Conservation (phyloP, 208 protist species). For the Spongospora subterranea region DNA sequence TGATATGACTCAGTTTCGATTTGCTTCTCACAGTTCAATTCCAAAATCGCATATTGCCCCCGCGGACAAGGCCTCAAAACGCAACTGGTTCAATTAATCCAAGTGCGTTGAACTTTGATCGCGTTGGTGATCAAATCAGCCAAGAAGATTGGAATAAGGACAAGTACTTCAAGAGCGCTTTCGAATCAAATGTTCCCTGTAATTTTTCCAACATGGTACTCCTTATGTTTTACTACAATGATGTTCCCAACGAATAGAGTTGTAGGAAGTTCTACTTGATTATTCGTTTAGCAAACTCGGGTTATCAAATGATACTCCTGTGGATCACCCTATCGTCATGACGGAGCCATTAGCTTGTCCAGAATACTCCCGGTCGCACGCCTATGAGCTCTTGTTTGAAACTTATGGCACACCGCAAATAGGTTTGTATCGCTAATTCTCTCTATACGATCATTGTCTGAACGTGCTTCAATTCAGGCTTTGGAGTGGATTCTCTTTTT, state of each 20-base stretch:
- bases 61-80: background rate
- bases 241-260: background rate
- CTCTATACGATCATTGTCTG: background rate
- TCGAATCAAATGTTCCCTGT: constrained; percentile 32
- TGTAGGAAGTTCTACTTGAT: background rate
- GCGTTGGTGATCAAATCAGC: constrained; percentile 11
- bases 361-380: background rate
- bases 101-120: background rate
- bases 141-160: background rate
- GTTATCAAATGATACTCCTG: background rate
- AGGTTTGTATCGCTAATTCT: background rate
- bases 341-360: background rate
- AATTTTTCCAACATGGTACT: constrained; percentile 36
- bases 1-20: too few relatives aligned
- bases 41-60: constrained; percentile 38
- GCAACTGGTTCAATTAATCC: background rate
- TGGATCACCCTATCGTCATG: constrained; percentile 30
- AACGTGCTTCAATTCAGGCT: background rate
- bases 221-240: background rate
- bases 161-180: constrained; percentile 22
- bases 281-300: constrained; percentile 9
- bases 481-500: constrained; percentile 26
- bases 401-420: background rate
- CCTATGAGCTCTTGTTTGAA: constrained; percentile 39
- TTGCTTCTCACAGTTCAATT: background rate